Conservation (phyloP, 208 protist species). For the Herpetomonas tarakana region DNA sequence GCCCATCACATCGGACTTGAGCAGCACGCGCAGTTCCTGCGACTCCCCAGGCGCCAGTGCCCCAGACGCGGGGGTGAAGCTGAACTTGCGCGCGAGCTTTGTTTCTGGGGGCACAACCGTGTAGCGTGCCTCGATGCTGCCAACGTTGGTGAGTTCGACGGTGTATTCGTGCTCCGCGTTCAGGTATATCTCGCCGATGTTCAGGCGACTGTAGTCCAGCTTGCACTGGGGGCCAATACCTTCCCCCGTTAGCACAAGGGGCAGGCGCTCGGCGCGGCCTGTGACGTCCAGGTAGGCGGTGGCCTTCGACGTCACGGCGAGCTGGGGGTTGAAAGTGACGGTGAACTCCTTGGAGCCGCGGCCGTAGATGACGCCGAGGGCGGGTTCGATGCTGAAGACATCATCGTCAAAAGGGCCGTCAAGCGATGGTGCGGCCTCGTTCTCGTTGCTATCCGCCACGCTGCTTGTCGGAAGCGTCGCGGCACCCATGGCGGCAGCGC, state of each 20-base stretch:
- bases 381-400: slow-evolving; percentile 88
- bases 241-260: slow-evolving; percentile 70
- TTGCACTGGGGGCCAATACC: slow-evolving; percentile 88
- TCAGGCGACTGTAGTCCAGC: slow-evolving; percentile 85
- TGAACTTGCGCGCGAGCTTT: slow-evolving; percentile 77
- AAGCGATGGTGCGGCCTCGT: neutral
- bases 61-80: slow-evolving; percentile 75
- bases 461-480: slow-evolving; percentile 1
- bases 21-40: slow-evolving; percentile 62
- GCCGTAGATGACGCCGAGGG: slow-evolving; percentile 80
- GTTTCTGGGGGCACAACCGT: slow-evolving; percentile 58
- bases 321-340: slow-evolving; percentile 88
- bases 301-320: slow-evolving; percentile 61
- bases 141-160: slow-evolving; percentile 87
- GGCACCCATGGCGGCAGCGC: neutral
- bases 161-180: slow-evolving; percentile 92
- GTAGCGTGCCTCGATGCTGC: slow-evolving; percentile 90
- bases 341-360: slow-evolving; percentile 74
- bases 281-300: slow-evolving; percentile 86
- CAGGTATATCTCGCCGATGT: slow-evolving; percentile 95
- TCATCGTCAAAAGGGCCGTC: slow-evolving; percentile 70
- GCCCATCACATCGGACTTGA: slow-evolving; percentile 89
- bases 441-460: neutral
- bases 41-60: slow-evolving; percentile 61
- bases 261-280: slow-evolving; percentile 63